Evolutionary conservation across 805 yeast genomes (phyloP), one percentile per base, ranked within the genome.

Genomic region (Candida oleophila): DNA sequence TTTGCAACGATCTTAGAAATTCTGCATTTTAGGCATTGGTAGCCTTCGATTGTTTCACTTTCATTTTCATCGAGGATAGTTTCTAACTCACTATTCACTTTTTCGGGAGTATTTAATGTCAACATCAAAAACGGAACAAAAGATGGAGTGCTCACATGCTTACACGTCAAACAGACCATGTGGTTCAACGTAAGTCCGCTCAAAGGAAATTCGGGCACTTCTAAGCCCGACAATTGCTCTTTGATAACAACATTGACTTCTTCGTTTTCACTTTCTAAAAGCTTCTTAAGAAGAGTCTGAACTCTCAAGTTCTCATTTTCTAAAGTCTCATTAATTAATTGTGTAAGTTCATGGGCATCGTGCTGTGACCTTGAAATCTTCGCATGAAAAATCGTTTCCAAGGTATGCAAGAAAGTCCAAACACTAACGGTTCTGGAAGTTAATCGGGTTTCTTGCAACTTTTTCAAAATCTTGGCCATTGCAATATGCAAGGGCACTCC

Each of bases 301-400:
- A 83, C 49, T 38, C 65, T 66, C 8, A 69, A 55, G 53, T 78
- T 74, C 59, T 92, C 97, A 45, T 74, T 76, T 43, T 85, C 82
- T 43, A 94, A 69, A 0, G 92, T 83, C 56, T 91, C 96, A 19
- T 92, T 68, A 18, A 91, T 74, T 44, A 89, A 66, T 60, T 89
- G 96, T 25, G 92, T 78, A 52, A 94, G 73, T 59, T 92, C 99
- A 56, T 94, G 97, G 0, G 98, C 97, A 68, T 92, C 99, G 59
- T 92, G 96, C 63, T 94, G 99, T 40, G 80, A 80, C 32, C 55
- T 70, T 2, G 96, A 83, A 22, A 94, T 83, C 52, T 80, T 81
- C 3, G 91, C 83, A 46, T 82, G 78, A 66, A 84, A 87, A 14
- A 87, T 82, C 8, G 63, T 64, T 58, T 92, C 98, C 43, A 94